These are phyloP conservation scores for Mycena pura DNA, from an alignment of 768 basidiomycete species.

Conservation along the genomic window DNA sequence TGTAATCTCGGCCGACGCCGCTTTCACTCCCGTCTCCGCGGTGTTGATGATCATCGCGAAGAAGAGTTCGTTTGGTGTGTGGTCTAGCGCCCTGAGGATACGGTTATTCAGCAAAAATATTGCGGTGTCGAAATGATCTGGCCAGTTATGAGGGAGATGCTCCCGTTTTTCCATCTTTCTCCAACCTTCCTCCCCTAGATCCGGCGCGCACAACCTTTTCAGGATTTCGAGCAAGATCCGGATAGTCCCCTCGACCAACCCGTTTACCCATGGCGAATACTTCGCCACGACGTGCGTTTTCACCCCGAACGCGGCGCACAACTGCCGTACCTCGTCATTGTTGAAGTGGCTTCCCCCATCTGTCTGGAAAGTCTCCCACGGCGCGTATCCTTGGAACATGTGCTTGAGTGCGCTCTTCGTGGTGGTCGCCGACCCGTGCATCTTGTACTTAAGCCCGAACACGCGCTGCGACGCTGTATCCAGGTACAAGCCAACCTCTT, in stretches of 20 bases:
- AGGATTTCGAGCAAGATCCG: background rate
- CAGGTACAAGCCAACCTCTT: constrained; percentile 22
- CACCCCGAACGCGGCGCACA: constrained; percentile 14
- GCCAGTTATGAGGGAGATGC: constrained; percentile 28
- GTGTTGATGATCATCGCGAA: constrained; percentile 40
- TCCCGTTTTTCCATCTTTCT: constrained; percentile 8
- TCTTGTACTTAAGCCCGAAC: constrained; percentile 30
- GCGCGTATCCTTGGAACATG: constrained; percentile 17
- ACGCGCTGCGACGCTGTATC: constrained; percentile 25
- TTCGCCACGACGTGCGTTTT: constrained; percentile 17
- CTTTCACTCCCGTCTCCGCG: constrained; percentile 5
- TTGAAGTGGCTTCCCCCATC: constrained; percentile 36
- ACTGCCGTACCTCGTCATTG: constrained; percentile 20
- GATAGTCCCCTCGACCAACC: no score
- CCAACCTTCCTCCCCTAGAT: constrained; percentile 18
- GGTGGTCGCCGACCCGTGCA: background rate
- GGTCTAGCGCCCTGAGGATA: constrained; percentile 29
- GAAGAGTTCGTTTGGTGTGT: constrained; percentile 36
- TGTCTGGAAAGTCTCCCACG: no score
- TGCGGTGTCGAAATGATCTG: constrained; percentile 26
- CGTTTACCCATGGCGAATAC: no score
- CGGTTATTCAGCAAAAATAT: constrained; percentile 28
- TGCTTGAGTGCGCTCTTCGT: constrained; percentile 15
- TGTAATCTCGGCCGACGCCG: background rate
- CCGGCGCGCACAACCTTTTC: constrained; percentile 2